Conservation (phyloP, 1,284 basidiomycete species). For the Trichosporon asahii region DNA sequence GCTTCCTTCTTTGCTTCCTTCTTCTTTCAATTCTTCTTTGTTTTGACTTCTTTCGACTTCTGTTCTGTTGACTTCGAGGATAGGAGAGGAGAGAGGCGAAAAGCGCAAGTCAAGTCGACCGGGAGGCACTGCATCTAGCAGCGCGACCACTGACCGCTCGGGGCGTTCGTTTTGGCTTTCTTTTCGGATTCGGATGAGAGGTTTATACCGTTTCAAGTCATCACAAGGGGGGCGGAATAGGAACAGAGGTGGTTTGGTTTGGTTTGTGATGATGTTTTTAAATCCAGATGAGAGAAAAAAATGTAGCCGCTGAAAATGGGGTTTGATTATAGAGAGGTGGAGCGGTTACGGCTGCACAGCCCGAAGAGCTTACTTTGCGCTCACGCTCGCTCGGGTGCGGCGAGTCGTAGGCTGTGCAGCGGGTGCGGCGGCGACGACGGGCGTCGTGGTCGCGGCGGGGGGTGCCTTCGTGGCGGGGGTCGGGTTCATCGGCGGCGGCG, state of each 20-base stretch:
- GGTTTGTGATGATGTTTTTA: conserved; percentile 4
- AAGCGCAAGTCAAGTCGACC: neutral
- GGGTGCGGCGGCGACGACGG: neutral
- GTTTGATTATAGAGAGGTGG: neutral
- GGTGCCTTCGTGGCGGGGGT: neutral
- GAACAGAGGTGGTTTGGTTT: too few relatives aligned
- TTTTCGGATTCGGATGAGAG: neutral
- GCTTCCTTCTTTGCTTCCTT: neutral
- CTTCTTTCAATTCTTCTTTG: neutral
- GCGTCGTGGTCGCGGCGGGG: neutral
- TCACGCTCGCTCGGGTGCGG: conserved; percentile 8
- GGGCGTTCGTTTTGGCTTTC: neutral
- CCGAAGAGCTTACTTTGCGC: conserved; percentile 11
- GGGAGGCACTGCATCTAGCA: neutral
- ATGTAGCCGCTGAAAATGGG: neutral
- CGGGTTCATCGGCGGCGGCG: neutral
- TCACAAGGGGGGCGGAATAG: neutral
- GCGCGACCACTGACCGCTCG: neutral
- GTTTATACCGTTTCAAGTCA: neutral
- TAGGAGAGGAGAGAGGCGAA: neutral
- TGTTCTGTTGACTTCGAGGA: neutral
- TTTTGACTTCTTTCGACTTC: neutral
- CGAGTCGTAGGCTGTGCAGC: conserved; percentile 7
- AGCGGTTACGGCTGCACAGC: neutral
- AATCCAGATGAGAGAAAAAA: neutral